phyloP scores from a whole-genome alignment of 768 basidiomycete genomes.

The Panaeolus papilionaceus region DNA sequence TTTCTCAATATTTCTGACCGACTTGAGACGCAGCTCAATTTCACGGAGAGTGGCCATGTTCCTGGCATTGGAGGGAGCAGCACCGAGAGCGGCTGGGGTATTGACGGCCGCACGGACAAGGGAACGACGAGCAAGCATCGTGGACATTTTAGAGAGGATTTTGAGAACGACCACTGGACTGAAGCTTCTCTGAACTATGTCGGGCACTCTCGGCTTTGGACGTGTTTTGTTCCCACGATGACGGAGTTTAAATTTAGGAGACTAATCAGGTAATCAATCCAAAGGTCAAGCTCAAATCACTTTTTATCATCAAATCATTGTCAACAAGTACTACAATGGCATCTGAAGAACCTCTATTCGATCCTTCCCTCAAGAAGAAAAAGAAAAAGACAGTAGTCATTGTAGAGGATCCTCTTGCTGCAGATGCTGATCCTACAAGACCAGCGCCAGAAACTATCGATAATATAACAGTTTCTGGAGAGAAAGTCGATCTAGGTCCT shows the following conservation, averaged over 20 bases:
- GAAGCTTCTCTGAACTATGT: conserved; percentile 31
- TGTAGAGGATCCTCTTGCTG: conserved; percentile 82
- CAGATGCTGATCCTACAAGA: conserved; percentile 82
- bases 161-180: conserved; percentile 28
- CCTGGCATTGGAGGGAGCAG: conserved; percentile 61
- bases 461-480: conserved; percentile 69
- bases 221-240: conserved; percentile 37
- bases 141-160: conserved; percentile 34
- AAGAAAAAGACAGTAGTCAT: conserved; percentile 91
- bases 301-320: conserved; percentile 13
- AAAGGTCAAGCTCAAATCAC: conserved; percentile 11
- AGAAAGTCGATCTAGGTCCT: conserved; percentile 78
- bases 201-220: conserved; percentile 51
- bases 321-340: conserved; percentile 44
- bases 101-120: conserved; percentile 44
- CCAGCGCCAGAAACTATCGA: conserved; percentile 81
- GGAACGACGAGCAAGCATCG: conserved; percentile 56
- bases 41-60: conserved; percentile 98
- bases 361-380: conserved; percentile 84
- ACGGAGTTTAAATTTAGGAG: conserved; percentile 15
- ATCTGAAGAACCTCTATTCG: conserved; percentile 80
- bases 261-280: conserved; percentile 7
- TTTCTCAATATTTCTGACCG: conserved; percentile 98
- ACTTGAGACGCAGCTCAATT: conserved; percentile 95
- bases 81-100: conserved; percentile 42